Evolutionary conservation across 2,329 filamentous ascomycete species (phyloP), one percentile per base, ranked within the genome.

Genomic region (Bretziella fagacearum): DNA sequence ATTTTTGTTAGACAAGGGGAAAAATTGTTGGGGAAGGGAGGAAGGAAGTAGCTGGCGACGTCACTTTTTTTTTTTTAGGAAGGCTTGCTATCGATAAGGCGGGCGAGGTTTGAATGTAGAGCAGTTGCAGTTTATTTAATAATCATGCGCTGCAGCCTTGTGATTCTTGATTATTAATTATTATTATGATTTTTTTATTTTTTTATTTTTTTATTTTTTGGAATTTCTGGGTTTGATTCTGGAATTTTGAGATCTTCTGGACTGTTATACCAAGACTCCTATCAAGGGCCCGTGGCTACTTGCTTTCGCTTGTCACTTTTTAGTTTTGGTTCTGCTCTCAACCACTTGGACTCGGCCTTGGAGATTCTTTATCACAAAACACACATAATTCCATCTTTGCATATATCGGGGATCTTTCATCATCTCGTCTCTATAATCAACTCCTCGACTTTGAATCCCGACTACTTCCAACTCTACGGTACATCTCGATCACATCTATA

Each of bases 1-100:
- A 17, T 23, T 39, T 6, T 17, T 39, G 7, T 39, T 39, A 39
- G 1, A 39, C 10, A 33, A 29, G 18, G 18, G 22, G 27, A 11
- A 32, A 23, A 35, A 3, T 48, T 42, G 39, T 33, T 44, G 39
- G 41, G 41, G 35, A 39, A 39, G 35, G n/a, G n/a, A n/a, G n/a
- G n/a, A n/a, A n/a, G n/a, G n/a, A 44, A 44, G 46, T 27, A 44
- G 20, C n/a, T 42, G 26, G 18, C 47, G 47, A 49, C 47, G 42
- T 49, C 40, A 45, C 47, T 42, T 39, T 25, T 29, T 22, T 18
- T 18, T 13, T 18, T 37, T 18, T 18, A 10, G 13, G 3, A 13
- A n/a, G 35, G 20, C 17, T 23, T 13, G 35, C 18, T 39, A 39
- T 39, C 18, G 35, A 39, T 39, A 39, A 20, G 10, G 30, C 30